Base-by-base conservation (phyloP, 2,329 filamentous ascomycete genomes). In the Acrocalymma vagum region DNA sequence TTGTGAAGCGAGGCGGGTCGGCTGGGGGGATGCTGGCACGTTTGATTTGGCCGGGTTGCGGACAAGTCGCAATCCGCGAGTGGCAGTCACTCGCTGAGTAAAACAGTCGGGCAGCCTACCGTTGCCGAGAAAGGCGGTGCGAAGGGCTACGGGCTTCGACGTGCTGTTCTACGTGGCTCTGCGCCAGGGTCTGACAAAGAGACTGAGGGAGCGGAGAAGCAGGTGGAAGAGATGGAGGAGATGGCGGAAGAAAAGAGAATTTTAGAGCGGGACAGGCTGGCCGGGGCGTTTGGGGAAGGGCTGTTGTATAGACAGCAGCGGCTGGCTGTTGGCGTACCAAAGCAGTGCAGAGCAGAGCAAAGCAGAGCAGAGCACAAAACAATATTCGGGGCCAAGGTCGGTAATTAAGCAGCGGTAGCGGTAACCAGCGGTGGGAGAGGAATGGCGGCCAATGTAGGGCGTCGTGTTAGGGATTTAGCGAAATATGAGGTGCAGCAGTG, bases 91-190 rank as follows among this genome's bases (percentile, higher is more conserved):
- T 45, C 50, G 45, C 47, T 45, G 40, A 38, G 29, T 31, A 36
- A 39, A 41, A 31, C 32, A 50, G 37, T 42, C 35, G 40, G 16
- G 18, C 25, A 26, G 11, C n/a, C n/a, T n/a, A n/a, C n/a, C n/a
- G n/a, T n/a, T n/a, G 38, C 27, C 26, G 42, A 31, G 37, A 27
- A 25, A 44, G 45, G 36, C 38, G 39, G 48, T 41, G 38, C 35
- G 48, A 48, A 42, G 25, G 38, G 37, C 46, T n/a, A n/a, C n/a
- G 48, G 55, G 55, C 53, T 59, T 56, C 54, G 43, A 52, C 42
- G 54, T 52, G 52, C 45, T 30, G 37, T 43, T 39, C 41, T n/a
- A n/a, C n/a, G n/a, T n/a, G n/a, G n/a, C n/a, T n/a, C n/a, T n/a
- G n/a, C n/a, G n/a, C n/a, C n/a, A n/a, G n/a, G n/a, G n/a, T n/a